Conservation (phyloP, 2,329 filamentous ascomycete species). For the Calonectria pauciramosa region DNA sequence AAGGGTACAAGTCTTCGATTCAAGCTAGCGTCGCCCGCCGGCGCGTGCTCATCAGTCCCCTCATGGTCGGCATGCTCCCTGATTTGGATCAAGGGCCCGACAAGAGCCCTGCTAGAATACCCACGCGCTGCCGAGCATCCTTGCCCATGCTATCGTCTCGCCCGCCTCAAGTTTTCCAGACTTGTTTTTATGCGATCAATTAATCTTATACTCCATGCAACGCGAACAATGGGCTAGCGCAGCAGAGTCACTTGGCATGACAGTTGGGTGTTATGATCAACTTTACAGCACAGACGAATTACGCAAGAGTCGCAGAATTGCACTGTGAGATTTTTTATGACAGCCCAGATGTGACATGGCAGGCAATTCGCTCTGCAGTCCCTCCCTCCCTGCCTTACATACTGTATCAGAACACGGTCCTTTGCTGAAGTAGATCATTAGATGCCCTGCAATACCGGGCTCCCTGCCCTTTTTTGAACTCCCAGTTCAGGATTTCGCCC, state of each 20-base stretch:
- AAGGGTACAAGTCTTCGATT: slow-evolving; percentile 17
- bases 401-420: slow-evolving; percentile 28
- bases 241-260: slow-evolving; percentile 26
- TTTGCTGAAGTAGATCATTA: slow-evolving; percentile 41
- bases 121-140: slow-evolving; percentile 36
- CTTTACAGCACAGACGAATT: slow-evolving; percentile 22
- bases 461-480: slow-evolving; percentile 36
- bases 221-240: slow-evolving; percentile 25
- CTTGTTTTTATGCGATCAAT: slow-evolving; percentile 28
- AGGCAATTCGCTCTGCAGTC: slow-evolving; percentile 21
- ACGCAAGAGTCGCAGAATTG: slow-evolving; percentile 20
- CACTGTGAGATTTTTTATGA: slow-evolving; percentile 2
- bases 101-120: slow-evolving; percentile 29
- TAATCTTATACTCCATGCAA: slow-evolving; percentile 35
- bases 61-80: slow-evolving; percentile 36
- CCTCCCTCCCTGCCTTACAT: slow-evolving; percentile 23
- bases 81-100: slow-evolving; percentile 41
- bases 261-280: slow-evolving; percentile 20
- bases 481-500: slow-evolving; percentile 26
- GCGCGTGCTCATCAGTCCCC: slow-evolving; percentile 37
- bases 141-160: slow-evolving; percentile 33
- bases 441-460: slow-evolving; percentile 37
- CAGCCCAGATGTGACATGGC: slow-evolving; percentile 12
- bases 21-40: slow-evolving; percentile 36
- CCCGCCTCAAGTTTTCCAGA: slow-evolving; percentile 35